Percentiles rank a stretch among this genome's conserved stretches.
Evolutionary conservation across 495 filamentous ascomycete species (phyloP).

Genomic region (Daldinia grandis): DNA sequence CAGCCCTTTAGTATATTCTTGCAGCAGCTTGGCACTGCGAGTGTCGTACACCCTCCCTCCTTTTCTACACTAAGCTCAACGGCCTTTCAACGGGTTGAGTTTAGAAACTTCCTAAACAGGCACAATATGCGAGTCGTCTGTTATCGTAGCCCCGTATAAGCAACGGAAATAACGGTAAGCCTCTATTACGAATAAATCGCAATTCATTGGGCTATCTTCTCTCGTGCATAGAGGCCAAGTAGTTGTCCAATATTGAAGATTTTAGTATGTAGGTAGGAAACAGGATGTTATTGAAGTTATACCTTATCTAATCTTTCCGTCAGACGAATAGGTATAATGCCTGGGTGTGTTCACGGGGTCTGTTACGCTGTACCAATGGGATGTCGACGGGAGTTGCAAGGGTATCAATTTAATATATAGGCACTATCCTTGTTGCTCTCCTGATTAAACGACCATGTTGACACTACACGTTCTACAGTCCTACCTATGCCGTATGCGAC

Average conservation of each 20-base stretch:
- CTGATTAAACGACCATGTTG: neutral
- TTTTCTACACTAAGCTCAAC: neutral
- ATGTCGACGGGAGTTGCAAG: neutral
- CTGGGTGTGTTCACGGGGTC: neutral
- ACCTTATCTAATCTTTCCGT: neutral
- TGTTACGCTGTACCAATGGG: neutral
- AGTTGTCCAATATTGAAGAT: neutral
- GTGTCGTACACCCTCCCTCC: neutral
- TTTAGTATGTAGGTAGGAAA: neutral
- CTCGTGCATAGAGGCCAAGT: neutral
- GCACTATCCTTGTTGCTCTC: neutral
- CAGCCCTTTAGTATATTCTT: neutral
- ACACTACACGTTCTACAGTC: neutral
- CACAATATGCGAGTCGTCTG: neutral
- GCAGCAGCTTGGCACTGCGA: neutral
- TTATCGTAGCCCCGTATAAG: neutral
- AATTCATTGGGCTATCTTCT: neutral
- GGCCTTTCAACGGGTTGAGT: neutral
- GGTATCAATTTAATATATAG: slow-evolving; percentile 2
- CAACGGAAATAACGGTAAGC: neutral
- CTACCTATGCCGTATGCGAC: neutral
- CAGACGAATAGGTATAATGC: neutral
- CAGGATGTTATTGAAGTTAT: neutral
- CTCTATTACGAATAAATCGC: neutral
- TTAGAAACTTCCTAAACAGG: neutral